Conservation (phyloP, 202 grass and related monocot genomes). For the Zizania palustris region DNA sequence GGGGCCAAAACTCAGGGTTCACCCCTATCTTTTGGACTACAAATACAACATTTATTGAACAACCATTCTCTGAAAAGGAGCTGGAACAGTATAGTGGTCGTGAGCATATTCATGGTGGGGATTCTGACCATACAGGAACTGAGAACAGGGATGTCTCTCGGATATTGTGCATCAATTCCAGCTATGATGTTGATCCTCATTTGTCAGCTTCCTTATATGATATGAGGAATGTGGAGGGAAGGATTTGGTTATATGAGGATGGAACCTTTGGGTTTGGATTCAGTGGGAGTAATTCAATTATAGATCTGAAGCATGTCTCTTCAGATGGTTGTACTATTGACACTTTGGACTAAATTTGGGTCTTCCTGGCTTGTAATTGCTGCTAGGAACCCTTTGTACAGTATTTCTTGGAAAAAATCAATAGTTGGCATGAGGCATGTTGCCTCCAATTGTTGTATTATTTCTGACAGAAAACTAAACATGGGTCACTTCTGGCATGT, state of each 20-base stretch:
- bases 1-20: conserved; percentile 54
- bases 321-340: conserved; percentile 70
- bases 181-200: conserved; percentile 66
- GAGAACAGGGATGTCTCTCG: conserved; percentile 50
- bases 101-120: conserved; percentile 46
- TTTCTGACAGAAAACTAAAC: conserved; percentile 29
- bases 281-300: conserved; percentile 67
- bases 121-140: conserved; percentile 29
- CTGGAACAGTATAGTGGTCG: conserved; percentile 56
- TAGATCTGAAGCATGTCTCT: conserved; percentile 77
- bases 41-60: conserved; percentile 67
- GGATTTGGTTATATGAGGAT: conserved; percentile 93
- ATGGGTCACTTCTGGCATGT: conserved; percentile 44
- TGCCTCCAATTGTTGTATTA: conserved; percentile 46
- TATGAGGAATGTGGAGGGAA: conserved; percentile 72
- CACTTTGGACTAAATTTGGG: conserved; percentile 47
- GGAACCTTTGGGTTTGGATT: conserved; percentile 95
- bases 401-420: conserved; percentile 27
- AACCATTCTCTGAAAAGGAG: conserved; percentile 81
- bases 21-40: conserved; percentile 88
- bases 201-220: conserved; percentile 46
- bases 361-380: conserved; percentile 47
- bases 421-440: conserved; percentile 26
- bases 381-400: conserved; percentile 49
- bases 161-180: conserved; percentile 78